Evolutionary conservation across 805 yeast genomes (phyloP).

Genomic region (Pichia kluyveri): DNA sequence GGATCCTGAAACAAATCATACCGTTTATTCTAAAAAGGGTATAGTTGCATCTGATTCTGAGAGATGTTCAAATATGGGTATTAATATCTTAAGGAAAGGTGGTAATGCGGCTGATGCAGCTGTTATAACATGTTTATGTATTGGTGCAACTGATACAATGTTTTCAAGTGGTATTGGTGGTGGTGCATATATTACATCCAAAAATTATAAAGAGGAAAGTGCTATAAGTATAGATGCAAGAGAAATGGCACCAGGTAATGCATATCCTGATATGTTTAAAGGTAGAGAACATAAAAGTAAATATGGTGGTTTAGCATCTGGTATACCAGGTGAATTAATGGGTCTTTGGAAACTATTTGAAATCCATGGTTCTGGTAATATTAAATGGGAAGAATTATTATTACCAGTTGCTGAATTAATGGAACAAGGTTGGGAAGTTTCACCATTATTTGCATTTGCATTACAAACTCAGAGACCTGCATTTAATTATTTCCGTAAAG

Average conservation of each 20-base stretch:
- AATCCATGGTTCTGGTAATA: slow-evolving; percentile 59
- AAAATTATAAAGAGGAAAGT: slow-evolving; percentile 30
- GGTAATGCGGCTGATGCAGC: slow-evolving; percentile 95
- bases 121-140: slow-evolving; percentile 78
- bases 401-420: slow-evolving; percentile 67
- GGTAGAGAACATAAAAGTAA: slow-evolving; percentile 41
- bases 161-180: slow-evolving; percentile 95
- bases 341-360: slow-evolving; percentile 62
- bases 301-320: slow-evolving; percentile 83
- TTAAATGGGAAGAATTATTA: slow-evolving; percentile 65
- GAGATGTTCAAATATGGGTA: slow-evolving; percentile 55
- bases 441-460: slow-evolving; percentile 34
- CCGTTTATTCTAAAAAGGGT: slow-evolving; percentile 36
- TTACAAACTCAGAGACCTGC: slow-evolving; percentile 30
- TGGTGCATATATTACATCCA: slow-evolving; percentile 65
- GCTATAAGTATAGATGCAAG: slow-evolving; percentile 73
- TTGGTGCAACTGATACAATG: slow-evolving; percentile 76
- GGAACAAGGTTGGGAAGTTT: slow-evolving; percentile 53
- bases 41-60: slow-evolving; percentile 65
- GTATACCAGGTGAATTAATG: slow-evolving; percentile 83
- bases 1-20: slow-evolving; percentile 31
- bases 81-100: slow-evolving; percentile 38
- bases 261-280: slow-evolving; percentile 57
- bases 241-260: slow-evolving; percentile 69
- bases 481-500: slow-evolving; percentile 24